Evolutionary conservation across 2,329 filamentous ascomycete species (phyloP), one percentile per base, ranked within the genome.

Genomic region (Periglandula ipomoeae): DNA sequence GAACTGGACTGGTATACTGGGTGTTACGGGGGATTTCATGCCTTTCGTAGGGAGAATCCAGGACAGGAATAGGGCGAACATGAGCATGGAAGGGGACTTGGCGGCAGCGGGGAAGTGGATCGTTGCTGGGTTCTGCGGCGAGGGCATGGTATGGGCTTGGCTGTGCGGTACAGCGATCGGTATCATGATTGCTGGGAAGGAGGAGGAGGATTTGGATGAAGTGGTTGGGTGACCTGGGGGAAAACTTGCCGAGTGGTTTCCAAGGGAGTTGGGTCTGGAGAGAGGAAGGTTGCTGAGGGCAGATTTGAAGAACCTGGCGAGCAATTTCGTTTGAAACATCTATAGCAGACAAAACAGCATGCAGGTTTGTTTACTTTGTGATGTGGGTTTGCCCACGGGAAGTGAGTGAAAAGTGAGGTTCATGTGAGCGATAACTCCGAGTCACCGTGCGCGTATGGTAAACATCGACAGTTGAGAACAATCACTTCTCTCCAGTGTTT

Each of bases 141-240:
- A 77, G 39, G 75, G 75, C 4, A 77, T 78, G 73, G 70, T 72
- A 2, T 74, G 69, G 65, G 70, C 73, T 3, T 78, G 74, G 74
- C 65, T 75, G 13, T 73, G 67, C 40, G 75, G 74, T 1, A 67
- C 65, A 10, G 74, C 73, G 0, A 38, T 74, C 46, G 74, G 64
- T 0, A 52, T 71, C 3, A 74, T 75, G 71, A 58, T 78, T 8
- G 54, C 69, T 1, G 70, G 69, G 0, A 64, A 58, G 30, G 65
- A 70, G 15, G 50, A 59, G 0, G 60, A 64, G 2, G 52, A 61
- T 3, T 34, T 68, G 24, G 52, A 54, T 1, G 52, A 52, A 7
- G 58, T 51, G 1, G 54, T 60, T 3, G 70, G 70, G 2, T 58
- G 68, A 4, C 69, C 69, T 0, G 61, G 55, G 0, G 70, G 70